These are phyloP conservation scores for Arctium lappa DNA, from an alignment of 129 eudicot genomes.

Conservation along the genomic window DNA sequence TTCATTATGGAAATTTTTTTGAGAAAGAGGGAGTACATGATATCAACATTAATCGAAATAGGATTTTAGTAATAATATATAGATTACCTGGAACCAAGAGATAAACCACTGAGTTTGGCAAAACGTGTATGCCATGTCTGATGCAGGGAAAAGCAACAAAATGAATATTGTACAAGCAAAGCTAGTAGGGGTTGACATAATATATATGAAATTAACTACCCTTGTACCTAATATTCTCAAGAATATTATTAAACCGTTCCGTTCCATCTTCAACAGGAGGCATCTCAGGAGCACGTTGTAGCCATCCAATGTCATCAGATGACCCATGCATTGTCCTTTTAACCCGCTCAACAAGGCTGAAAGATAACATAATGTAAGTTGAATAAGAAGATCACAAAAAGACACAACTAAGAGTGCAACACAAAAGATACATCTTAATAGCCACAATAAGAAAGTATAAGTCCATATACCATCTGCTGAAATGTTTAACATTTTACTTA, in stretches of 20 bases:
- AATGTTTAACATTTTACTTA: neutral
- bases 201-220: neutral
- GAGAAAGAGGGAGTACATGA: neutral
- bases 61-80: neutral
- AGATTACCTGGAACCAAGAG: slow-evolving; percentile 65
- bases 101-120: slow-evolving; percentile 81
- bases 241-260: slow-evolving; percentile 75
- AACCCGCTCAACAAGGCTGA: slow-evolving; percentile 80
- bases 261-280: slow-evolving; percentile 95
- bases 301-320: slow-evolving; percentile 97
- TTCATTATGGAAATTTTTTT: too few species aligned
- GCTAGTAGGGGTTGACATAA: neutral
- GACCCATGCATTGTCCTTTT: slow-evolving; percentile 87
- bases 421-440: neutral
- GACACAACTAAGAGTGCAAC: neutral
- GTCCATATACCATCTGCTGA: neutral
- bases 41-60: neutral
- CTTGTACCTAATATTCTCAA: slow-evolving; percentile 72
- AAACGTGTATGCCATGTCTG: slow-evolving; percentile 88
- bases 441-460: neutral
- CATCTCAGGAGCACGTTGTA: slow-evolving; percentile 72
- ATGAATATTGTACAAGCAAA: slow-evolving; percentile 8
- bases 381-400: slow-evolving; percentile 3
- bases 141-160: slow-evolving; percentile 16
- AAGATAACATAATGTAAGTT: slow-evolving; percentile 7